Percentiles rank a stretch among this genome's conserved stretches.
These are phyloP conservation scores for Marchantia paleacea DNA, from an alignment of 225 moss, liverwort and hornwort species.

Conservation along the genomic window DNA sequence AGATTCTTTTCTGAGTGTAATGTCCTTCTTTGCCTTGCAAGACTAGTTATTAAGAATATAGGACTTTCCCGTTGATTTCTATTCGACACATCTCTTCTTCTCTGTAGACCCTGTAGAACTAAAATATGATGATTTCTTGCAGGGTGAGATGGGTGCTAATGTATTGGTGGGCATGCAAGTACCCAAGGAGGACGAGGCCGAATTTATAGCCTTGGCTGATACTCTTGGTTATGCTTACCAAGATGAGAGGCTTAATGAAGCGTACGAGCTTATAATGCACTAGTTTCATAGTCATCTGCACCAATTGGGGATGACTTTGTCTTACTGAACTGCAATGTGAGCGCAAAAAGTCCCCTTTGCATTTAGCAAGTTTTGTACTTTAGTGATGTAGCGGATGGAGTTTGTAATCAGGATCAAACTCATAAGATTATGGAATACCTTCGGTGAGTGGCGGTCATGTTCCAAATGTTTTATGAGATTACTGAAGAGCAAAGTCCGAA, in stretches of 20 bases:
- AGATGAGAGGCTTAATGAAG: conserved; percentile 81
- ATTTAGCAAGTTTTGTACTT: conserved; percentile 10
- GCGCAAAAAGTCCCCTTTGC: not conserved
- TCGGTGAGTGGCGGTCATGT: not conserved
- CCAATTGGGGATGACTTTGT: not conserved
- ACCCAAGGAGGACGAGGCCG: conserved; percentile 54
- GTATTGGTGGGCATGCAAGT: conserved; percentile 82
- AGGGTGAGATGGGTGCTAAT: conserved; percentile 94
- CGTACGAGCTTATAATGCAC: conserved; percentile 76
- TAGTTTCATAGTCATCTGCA: conserved; percentile 13
- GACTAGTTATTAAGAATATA: not conserved
- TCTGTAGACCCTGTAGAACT: not conserved
- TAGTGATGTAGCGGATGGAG: not conserved
- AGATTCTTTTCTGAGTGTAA: too few relatives aligned
- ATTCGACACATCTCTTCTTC: not conserved
- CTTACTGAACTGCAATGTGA: not conserved
- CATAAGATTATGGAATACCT: not conserved
- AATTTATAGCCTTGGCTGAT: conserved; percentile 60
- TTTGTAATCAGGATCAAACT: not conserved
- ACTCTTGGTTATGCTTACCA: conserved; percentile 72
- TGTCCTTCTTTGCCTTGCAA: not conserved
- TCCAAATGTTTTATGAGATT: too few relatives aligned
- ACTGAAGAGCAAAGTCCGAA: too few relatives aligned
- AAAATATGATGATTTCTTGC: conserved; percentile 6
- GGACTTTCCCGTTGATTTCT: not conserved